These are phyloP conservation scores for Gnomoniopsis sp. DNA, from an alignment of 2,329 filamentous ascomycete species.

Conservation along the genomic window DNA sequence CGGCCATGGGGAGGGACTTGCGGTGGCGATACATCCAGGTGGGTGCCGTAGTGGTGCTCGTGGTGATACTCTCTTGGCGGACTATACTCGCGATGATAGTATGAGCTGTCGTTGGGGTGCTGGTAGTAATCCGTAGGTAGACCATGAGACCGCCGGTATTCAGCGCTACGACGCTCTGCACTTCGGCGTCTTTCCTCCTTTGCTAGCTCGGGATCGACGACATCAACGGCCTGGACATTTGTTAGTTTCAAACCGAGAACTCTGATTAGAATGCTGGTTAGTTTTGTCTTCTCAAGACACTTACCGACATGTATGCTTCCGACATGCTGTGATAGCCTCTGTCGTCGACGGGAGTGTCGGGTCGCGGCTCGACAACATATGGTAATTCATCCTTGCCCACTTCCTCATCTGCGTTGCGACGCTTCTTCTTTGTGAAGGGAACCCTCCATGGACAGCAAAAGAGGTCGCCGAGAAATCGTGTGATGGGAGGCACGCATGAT, in stretches of 20 bases:
- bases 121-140: neutral
- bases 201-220: constrained; percentile 1
- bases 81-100: neutral
- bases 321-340: neutral
- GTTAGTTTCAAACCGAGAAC: too few species aligned
- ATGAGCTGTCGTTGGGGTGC: neutral
- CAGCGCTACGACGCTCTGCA: neutral
- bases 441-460: constrained; percentile 16
- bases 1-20: neutral
- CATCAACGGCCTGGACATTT: neutral
- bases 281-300: neutral
- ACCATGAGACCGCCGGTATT: neutral
- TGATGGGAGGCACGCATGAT: constrained; percentile 12
- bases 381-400: constrained; percentile 12
- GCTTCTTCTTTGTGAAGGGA: constrained; percentile 13
- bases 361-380: constrained; percentile 3
- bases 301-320: constrained; percentile 10
- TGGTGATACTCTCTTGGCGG: neutral
- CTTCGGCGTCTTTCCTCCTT: constrained; percentile 2
- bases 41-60: neutral
- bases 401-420: constrained; percentile 16
- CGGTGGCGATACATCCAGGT: neutral
- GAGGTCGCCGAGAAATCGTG: constrained; percentile 14
- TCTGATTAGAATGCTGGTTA: too few species aligned
- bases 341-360: neutral